Evolutionary conservation across 345 rosid genomes (phyloP).

Genomic region (Boechera divaricarpa): DNA sequence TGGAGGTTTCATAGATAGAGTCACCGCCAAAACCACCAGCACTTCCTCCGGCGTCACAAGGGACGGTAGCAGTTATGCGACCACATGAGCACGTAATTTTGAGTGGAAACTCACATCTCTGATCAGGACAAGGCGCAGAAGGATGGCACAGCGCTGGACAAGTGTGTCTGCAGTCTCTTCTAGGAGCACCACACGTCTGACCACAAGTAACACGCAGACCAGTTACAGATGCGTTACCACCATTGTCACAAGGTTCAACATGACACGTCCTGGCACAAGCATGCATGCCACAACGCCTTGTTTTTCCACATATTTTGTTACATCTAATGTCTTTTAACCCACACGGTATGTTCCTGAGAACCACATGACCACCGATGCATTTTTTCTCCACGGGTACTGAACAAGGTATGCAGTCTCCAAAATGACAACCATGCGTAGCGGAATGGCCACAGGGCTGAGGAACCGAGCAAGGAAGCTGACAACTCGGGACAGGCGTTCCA

Average conservation of each 20-base stretch:
- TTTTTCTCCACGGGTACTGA: slow-evolving; percentile 81
- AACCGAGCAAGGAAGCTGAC: slow-evolving; percentile 75
- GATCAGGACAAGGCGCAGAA: slow-evolving; percentile 72
- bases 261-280: slow-evolving; percentile 86
- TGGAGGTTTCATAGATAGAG: slow-evolving; percentile 65
- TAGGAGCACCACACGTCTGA: slow-evolving; percentile 83
- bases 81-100: slow-evolving; percentile 77
- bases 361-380: slow-evolving; percentile 82
- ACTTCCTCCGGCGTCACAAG: slow-evolving; percentile 79
- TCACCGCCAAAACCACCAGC: slow-evolving; percentile 51
- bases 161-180: slow-evolving; percentile 79
- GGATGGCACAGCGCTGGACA: slow-evolving; percentile 78
- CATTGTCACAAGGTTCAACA: slow-evolving; percentile 64
- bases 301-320: slow-evolving; percentile 79
- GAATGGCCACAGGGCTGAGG: slow-evolving; percentile 82
- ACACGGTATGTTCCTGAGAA: slow-evolving; percentile 88
- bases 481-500: slow-evolving; percentile 77
- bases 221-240: slow-evolving; percentile 40
- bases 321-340: slow-evolving; percentile 87
- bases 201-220: slow-evolving; percentile 68
- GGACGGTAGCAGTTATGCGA: slow-evolving; percentile 64
- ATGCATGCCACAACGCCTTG: slow-evolving; percentile 84
- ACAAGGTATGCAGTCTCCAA: slow-evolving; percentile 91
- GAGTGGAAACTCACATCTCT: slow-evolving; percentile 73
- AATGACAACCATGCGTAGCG: slow-evolving; percentile 88